Evolutionary conservation across 805 yeast genomes (phyloP).

Genomic region (Candida adriatica): DNA sequence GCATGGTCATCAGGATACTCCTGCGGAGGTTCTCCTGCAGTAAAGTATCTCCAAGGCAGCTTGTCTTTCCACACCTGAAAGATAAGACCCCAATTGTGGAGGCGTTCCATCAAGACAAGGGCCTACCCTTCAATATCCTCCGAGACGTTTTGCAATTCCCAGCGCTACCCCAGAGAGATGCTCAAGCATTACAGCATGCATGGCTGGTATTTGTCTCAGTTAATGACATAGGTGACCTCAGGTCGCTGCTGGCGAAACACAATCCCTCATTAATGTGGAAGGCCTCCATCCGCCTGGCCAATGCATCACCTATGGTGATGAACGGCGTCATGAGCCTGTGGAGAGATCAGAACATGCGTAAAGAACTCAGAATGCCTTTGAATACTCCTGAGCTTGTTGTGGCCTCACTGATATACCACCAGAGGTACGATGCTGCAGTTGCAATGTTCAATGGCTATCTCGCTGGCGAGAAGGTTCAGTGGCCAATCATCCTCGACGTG

Average conservation of each 20-base stretch:
- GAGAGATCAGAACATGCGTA: not conserved
- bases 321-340: slow-evolving; percentile 9
- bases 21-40: no score
- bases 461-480: slow-evolving; percentile 3
- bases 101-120: slow-evolving; percentile 10
- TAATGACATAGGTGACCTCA: slow-evolving; percentile 6
- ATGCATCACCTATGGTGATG: slow-evolving; percentile 11
- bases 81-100: slow-evolving; percentile 10
- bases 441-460: slow-evolving; percentile 5
- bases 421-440: slow-evolving; percentile 8
- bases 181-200: slow-evolving; percentile 10
- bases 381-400: slow-evolving; percentile 11
- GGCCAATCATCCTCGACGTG: slow-evolving; percentile 13
- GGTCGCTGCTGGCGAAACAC: not conserved
- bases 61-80: slow-evolving; percentile 15
- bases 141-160: slow-evolving; percentile 17
- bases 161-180: not conserved
- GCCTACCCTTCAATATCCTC: slow-evolving; percentile 17
- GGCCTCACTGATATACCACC: slow-evolving; percentile 14
- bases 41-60: no score
- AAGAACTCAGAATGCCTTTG: slow-evolving; percentile 4
- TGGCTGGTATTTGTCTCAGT: slow-evolving; percentile 13
- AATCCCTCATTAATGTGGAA: slow-evolving; percentile 12
- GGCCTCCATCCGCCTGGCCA: slow-evolving; percentile 10
- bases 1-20: no score